phyloP scores from a whole-genome alignment of 768 basidiomycete species.

The Tulasnella sp. region DNA sequence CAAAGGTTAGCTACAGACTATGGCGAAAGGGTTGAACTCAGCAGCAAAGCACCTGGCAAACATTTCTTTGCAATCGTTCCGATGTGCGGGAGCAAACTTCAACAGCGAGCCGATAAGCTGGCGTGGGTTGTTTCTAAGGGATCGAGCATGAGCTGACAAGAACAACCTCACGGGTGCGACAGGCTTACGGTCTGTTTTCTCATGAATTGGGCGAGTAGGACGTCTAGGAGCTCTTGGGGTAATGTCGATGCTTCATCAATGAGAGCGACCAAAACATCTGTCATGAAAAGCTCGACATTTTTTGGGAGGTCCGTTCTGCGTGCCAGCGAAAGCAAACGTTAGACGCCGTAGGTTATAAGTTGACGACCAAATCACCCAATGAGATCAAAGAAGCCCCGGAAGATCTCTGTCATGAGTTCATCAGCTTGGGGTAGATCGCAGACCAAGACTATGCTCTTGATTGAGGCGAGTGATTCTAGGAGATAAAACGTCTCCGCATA shows the following conservation, averaged over 20 bases:
- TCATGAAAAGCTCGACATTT: conserved; percentile 77
- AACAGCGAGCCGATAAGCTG: conserved; percentile 73
- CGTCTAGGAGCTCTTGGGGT: conserved; percentile 72
- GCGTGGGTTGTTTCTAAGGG: conserved; percentile 57
- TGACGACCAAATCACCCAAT: conserved; percentile 40
- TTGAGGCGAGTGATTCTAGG: conserved; percentile 86
- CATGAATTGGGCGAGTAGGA: conserved; percentile 76
- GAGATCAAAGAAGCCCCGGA: conserved; percentile 73
- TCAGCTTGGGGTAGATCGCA: conserved; percentile 86
- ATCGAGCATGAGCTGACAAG: conserved; percentile 11
- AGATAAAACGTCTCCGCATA: conserved; percentile 91
- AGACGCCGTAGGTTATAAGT: conserved; percentile 22
- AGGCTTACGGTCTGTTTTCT: conserved; percentile 57
- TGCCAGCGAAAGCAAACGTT: conserved; percentile 1
- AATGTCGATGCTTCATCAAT: conserved; percentile 78
- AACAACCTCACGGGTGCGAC: background rate
- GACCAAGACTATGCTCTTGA: conserved; percentile 89
- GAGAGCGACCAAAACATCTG: conserved; percentile 83
- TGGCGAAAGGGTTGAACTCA: background rate
- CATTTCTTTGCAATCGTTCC: conserved; percentile 81
- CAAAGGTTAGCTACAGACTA: background rate
- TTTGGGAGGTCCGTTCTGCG: conserved; percentile 54
- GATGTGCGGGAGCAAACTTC: conserved; percentile 76
- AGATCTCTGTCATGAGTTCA: conserved; percentile 73
- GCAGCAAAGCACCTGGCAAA: conserved; percentile 44